phyloP scores from a whole-genome alignment of 148 eudicot species.

The Salicornia ramosissima region DNA sequence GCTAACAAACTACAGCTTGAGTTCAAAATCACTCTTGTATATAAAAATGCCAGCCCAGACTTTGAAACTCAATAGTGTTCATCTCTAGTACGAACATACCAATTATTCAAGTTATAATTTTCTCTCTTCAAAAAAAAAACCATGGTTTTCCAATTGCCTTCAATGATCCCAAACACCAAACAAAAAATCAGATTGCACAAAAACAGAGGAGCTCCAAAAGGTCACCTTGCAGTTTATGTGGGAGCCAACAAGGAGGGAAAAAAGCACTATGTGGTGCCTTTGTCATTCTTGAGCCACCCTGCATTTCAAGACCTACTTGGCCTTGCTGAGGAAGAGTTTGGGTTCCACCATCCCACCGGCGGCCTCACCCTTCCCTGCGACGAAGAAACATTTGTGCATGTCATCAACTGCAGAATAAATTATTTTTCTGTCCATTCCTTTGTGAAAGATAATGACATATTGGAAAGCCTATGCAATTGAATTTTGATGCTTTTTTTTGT shows the following conservation, averaged over 20 bases:
- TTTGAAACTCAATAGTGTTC: no score
- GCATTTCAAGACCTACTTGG: conserved; percentile 36
- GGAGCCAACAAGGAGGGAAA: conserved; percentile 29
- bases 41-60: no score
- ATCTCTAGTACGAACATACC: no score
- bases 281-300: conserved; percentile 41
- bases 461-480: not conserved
- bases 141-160: conserved; percentile 30
- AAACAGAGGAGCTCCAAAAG: conserved; percentile 33
- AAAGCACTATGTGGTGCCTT: conserved; percentile 38
- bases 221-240: conserved; percentile 44
- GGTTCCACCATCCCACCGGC: conserved; percentile 37
- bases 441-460: not conserved
- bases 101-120: no score
- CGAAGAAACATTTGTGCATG: conserved; percentile 32
- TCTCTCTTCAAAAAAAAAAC: no score
- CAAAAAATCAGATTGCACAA: conserved; percentile 23
- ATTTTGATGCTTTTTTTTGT: not conserved
- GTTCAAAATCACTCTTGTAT: no score
- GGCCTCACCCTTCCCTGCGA: conserved; percentile 41
- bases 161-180: conserved; percentile 28
- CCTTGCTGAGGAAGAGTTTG: conserved; percentile 42
- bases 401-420: conserved; percentile 15
- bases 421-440: not conserved
- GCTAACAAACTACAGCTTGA: no score